Evolutionary conservation across 1,284 basidiomycete genomes (phyloP).

Genomic region (Trichosporon sp.): DNA sequence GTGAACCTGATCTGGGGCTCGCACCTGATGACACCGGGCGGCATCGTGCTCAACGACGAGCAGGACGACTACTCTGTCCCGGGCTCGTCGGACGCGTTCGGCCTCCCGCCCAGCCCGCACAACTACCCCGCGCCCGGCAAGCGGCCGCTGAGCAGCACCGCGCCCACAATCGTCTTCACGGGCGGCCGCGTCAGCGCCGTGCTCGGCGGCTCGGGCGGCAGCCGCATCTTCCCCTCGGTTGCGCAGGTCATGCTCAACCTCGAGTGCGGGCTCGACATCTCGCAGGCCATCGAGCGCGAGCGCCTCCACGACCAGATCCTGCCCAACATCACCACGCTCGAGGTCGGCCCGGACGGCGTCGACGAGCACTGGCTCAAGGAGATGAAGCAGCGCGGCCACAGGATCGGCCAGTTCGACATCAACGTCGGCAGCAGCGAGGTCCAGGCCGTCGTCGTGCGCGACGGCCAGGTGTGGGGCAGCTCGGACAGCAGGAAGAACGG

Average conservation of each 20-base stretch:
- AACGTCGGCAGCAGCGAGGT: constrained; percentile 51
- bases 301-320: constrained; percentile 90
- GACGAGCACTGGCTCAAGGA: constrained; percentile 57
- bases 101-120: constrained; percentile 76
- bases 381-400: constrained; percentile 64
- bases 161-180: constrained; percentile 74
- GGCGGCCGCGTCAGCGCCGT: constrained; percentile 68
- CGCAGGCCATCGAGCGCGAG: constrained; percentile 74
- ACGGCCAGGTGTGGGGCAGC: constrained; percentile 44
- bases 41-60: constrained; percentile 85
- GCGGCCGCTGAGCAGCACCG: constrained; percentile 75
- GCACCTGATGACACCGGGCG: constrained; percentile 70
- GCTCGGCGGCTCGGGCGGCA: constrained; percentile 81
- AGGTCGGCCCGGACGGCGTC: constrained; percentile 55
- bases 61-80: constrained; percentile 80
- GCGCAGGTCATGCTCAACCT: constrained; percentile 78
- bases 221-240: constrained; percentile 74
- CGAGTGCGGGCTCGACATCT: constrained; percentile 73
- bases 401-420: constrained; percentile 56
- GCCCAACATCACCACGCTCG: constrained; percentile 62
- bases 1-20: constrained; percentile 85
- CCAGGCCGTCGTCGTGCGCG: constrained; percentile 61
- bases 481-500: constrained; percentile 48
- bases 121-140: constrained; percentile 85
- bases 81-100: constrained; percentile 73